These are phyloP conservation scores for Fusarium piperis DNA, from an alignment of 2,329 filamentous ascomycete species.

Conservation along the genomic window DNA sequence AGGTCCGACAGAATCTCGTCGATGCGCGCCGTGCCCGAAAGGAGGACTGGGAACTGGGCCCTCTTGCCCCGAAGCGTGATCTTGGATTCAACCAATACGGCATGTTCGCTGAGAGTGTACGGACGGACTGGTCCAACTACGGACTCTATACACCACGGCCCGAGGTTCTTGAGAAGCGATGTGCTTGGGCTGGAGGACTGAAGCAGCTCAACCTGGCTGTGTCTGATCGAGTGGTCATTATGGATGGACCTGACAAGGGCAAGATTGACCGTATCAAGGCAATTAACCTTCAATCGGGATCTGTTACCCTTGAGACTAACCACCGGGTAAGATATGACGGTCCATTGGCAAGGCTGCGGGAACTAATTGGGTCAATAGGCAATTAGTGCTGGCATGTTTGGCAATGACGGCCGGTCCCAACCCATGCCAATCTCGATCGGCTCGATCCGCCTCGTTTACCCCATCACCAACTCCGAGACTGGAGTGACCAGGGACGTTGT, in stretches of 20 bases:
- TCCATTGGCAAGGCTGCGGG: background rate
- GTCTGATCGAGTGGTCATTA: conserved; percentile 84
- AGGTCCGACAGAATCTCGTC: conserved; percentile 50
- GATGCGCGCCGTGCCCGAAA: conserved; percentile 63
- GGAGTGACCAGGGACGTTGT: conserved; percentile 77
- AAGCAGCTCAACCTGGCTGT: conserved; percentile 69
- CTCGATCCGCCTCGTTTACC: conserved; percentile 83
- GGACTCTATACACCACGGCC: conserved; percentile 43
- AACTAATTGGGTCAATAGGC: conserved; percentile 34
- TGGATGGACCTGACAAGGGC: conserved; percentile 81
- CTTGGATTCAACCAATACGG: conserved; percentile 72
- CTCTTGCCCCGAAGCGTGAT: conserved; percentile 81
- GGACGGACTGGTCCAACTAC: conserved; percentile 49
- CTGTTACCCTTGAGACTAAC: conserved; percentile 68
- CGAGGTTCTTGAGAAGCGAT: conserved; percentile 54
- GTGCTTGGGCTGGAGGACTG: conserved; percentile 64
- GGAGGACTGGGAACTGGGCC: conserved; percentile 83
- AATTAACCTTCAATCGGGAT: conserved; percentile 64
- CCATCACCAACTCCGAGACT: conserved; percentile 73
- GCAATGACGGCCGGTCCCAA: conserved; percentile 42
- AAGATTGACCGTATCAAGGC: conserved; percentile 79
- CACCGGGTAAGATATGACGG: conserved; percentile 66
- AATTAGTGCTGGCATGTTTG: conserved; percentile 45
- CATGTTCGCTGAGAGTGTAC: conserved; percentile 54
- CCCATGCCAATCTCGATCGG: conserved; percentile 69